These are phyloP conservation scores for Allium cepa DNA, from an alignment of 106 monocot species.

Conservation along the genomic window DNA sequence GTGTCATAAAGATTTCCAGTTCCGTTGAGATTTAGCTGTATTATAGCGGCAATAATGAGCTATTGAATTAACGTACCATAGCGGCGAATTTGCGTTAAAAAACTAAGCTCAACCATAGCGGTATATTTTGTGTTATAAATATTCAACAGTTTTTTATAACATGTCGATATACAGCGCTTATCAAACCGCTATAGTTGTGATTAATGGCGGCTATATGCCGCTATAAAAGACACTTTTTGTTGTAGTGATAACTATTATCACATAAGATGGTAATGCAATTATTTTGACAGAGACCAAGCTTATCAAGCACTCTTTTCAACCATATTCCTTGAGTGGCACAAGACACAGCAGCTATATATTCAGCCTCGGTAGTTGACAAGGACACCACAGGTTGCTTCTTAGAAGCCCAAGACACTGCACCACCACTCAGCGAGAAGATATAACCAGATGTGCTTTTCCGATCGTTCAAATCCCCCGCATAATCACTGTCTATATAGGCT, in stretches of 20 bases:
- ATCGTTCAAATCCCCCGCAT: constrained; percentile 1
- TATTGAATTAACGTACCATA: too few species aligned
- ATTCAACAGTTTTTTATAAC: too few species aligned
- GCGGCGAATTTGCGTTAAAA: too few species aligned
- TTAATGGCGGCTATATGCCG: too few species aligned
- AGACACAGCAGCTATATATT: neutral
- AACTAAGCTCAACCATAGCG: too few species aligned
- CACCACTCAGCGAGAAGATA: neutral
- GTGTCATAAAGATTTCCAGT: too few species aligned
- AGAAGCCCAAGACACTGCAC: neutral
- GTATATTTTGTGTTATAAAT: too few species aligned
- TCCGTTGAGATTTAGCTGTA: too few species aligned
- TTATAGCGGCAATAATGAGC: too few species aligned
- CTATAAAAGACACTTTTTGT: too few species aligned
- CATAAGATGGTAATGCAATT: neutral
- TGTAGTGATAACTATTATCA: neutral
- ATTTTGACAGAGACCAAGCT: neutral
- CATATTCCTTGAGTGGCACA: constrained; percentile 1
- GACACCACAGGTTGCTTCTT: constrained; percentile 9
- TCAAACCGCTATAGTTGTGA: too few species aligned
- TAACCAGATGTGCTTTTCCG: constrained; percentile 5
- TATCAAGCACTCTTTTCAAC: neutral
- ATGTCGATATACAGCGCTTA: too few species aligned
- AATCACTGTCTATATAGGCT: neutral
- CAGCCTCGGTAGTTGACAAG: neutral